These are phyloP conservation scores for Trypanosoma avium DNA, from an alignment of 208 protist species.

Conservation along the genomic window DNA sequence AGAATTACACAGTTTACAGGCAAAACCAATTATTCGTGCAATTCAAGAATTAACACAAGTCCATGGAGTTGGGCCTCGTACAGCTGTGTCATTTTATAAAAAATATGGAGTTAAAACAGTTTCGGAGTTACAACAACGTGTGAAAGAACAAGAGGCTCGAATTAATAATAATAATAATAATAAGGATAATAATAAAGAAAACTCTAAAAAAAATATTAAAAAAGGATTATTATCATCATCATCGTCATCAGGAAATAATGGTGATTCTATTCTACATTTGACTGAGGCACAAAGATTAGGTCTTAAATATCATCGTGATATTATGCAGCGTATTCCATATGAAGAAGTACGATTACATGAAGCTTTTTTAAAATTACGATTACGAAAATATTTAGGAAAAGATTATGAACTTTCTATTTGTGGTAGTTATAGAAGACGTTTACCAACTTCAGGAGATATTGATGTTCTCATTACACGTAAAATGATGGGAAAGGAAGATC, in stretches of 20 bases:
- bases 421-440: slow-evolving; percentile 75
- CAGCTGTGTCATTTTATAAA: slow-evolving; percentile 71
- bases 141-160: slow-evolving; percentile 33
- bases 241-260: slow-evolving; percentile 26
- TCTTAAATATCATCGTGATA: slow-evolving; percentile 83
- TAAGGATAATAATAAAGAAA: not conserved
- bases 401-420: slow-evolving; percentile 75
- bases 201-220: not conserved
- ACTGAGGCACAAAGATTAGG: slow-evolving; percentile 75
- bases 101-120: slow-evolving; percentile 66
- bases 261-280: slow-evolving; percentile 37
- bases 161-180: not conserved
- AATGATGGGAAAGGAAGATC: not conserved
- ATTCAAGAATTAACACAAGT: slow-evolving; percentile 80
- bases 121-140: slow-evolving; percentile 55
- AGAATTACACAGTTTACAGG: slow-evolving; percentile 64
- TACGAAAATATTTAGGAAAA: slow-evolving; percentile 73
- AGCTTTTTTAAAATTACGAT: slow-evolving; percentile 69
- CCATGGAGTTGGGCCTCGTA: slow-evolving; percentile 87
- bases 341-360: slow-evolving; percentile 80
- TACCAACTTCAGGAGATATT: slow-evolving; percentile 74
- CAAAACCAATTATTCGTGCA: slow-evolving; percentile 74
- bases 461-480: slow-evolving; percentile 83
- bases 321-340: slow-evolving; percentile 75
- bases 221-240: slow-evolving; percentile 12